A percentile compares a stretch with the other conserved stretches of the same genome.
phyloP scores from a whole-genome alignment of 495 filamentous ascomycete species.

The Penicillium subrubescens region DNA sequence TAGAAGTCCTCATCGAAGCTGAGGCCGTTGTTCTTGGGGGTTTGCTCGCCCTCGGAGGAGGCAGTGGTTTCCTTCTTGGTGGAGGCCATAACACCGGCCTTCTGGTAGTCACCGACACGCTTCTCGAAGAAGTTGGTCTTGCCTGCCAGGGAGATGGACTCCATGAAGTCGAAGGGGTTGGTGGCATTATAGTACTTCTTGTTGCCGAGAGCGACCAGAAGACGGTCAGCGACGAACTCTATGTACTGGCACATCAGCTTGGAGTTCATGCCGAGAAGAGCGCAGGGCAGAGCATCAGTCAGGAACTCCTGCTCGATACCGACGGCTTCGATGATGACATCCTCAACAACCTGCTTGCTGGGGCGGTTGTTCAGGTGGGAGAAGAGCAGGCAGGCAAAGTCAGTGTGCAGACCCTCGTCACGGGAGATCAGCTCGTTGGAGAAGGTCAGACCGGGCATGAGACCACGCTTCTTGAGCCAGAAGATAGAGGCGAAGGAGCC shows the following conservation, averaged over 20 bases:
- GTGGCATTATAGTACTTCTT: slow-evolving; percentile 86
- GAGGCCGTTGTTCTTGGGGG: slow-evolving; percentile 72
- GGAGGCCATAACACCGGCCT: slow-evolving; percentile 96
- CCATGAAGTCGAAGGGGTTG: slow-evolving; percentile 99
- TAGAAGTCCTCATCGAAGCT: slow-evolving; percentile 98
- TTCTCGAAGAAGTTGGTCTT: slow-evolving; percentile 99
- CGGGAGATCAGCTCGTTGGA: slow-evolving; percentile 99
- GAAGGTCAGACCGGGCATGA: slow-evolving; percentile 98
- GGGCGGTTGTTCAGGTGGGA: slow-evolving; percentile 92
- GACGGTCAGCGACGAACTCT: slow-evolving; percentile 96
- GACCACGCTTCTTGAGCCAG: slow-evolving; percentile 99
- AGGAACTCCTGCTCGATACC: slow-evolving; percentile 96
- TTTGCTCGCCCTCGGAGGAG: slow-evolving; percentile 52
- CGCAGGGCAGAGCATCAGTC: slow-evolving; percentile 89
- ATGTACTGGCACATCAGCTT: slow-evolving; percentile 99
- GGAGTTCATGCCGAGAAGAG: slow-evolving; percentile 95
- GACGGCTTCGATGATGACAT: slow-evolving; percentile 93
- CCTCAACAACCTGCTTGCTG: slow-evolving; percentile 73
- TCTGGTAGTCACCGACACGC: slow-evolving; percentile 99
- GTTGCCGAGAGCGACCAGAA: slow-evolving; percentile 89
- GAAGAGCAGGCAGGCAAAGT: slow-evolving; percentile 97
- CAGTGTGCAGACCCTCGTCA: slow-evolving; percentile 98
- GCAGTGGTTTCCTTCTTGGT: slow-evolving; percentile 72
- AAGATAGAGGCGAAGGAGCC: slow-evolving; percentile 99
- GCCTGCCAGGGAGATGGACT: slow-evolving; percentile 96